Conservation (phyloP, 1,139 yeast species). For the Kazachstania sp. region DNA sequence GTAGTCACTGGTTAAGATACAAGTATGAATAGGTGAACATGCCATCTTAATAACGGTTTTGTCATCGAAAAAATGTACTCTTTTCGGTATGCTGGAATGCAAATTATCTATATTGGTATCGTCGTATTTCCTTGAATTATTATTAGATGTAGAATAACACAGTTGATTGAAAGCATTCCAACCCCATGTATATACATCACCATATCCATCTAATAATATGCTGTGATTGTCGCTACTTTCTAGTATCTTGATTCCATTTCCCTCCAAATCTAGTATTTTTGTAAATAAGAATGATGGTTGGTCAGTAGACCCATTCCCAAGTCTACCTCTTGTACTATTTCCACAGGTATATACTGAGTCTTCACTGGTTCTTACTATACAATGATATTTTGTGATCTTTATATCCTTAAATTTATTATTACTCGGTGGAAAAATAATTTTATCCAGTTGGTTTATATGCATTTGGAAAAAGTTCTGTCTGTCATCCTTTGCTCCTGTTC, state of each 20-base stretch:
- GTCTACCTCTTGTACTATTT: constrained; percentile 59
- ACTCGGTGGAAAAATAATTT: constrained; percentile 3
- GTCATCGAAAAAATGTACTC: constrained; percentile 44
- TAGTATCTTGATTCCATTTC: constrained; percentile 34
- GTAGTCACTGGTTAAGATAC: constrained; percentile 46
- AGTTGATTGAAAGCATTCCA: constrained; percentile 57
- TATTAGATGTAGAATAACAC: constrained; percentile 43
- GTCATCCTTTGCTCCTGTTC: constrained; percentile 61
- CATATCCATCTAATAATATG: constrained; percentile 43
- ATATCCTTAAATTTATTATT: constrained; percentile 31
- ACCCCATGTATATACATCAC: constrained; percentile 71
- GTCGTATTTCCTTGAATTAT: constrained; percentile 25
- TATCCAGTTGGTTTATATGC: constrained; percentile 21
- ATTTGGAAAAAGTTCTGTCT: constrained; percentile 34
- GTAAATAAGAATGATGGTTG: constrained; percentile 36
- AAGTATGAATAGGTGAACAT: constrained; percentile 65
- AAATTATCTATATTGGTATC: constrained; percentile 29
- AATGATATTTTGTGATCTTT: constrained; percentile 57
- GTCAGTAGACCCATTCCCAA: constrained; percentile 46
- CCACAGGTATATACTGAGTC: constrained; percentile 57
- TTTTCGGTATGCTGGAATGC: constrained; percentile 42
- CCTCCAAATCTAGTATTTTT: constrained; percentile 25
- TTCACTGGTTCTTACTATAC: constrained; percentile 48
- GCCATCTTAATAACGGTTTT: constrained; percentile 43
- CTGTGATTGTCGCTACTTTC: constrained; percentile 64